Percentiles rank a stretch among this genome's conserved stretches.
Evolutionary conservation across 176 grass and related monocot species (phyloP).

Genomic region (Oryza rufipogon): DNA sequence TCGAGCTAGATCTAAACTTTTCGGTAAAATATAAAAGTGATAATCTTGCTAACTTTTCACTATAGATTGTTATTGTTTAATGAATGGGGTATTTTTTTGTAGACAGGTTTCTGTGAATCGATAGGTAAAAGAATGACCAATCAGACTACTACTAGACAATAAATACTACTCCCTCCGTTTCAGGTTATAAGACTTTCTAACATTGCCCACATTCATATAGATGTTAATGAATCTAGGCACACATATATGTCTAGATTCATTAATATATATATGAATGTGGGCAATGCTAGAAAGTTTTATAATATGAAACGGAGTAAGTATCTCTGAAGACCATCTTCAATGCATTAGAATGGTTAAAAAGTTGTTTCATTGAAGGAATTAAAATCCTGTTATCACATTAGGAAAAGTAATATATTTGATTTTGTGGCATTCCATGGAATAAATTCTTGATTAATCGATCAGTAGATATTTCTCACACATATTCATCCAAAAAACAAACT

Average conservation of each 20-base stretch:
- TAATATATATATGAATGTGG: too few species aligned
- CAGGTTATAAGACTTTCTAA: too few species aligned
- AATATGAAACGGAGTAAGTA: too few species aligned
- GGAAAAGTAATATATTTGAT: not conserved
- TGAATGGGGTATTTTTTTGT: conserved; percentile 19
- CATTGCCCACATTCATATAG: too few species aligned
- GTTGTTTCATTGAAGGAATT: not conserved
- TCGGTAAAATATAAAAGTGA: not conserved
- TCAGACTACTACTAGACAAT: not conserved
- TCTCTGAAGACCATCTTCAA: conserved; percentile 15
- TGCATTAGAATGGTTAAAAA: not conserved
- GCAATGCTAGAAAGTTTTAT: too few species aligned
- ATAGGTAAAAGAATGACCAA: not conserved
- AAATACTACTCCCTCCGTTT: not conserved
- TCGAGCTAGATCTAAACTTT: conserved; percentile 22
- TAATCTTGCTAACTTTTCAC: not conserved
- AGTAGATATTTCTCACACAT: not conserved
- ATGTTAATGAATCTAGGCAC: too few species aligned
- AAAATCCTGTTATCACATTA: not conserved
- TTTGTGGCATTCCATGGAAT: not conserved
- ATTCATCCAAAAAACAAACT: not conserved
- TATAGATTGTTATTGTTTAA: not conserved
- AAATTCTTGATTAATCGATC: not conserved
- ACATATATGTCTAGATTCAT: too few species aligned
- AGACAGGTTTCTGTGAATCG: not conserved